Evolutionary conservation across 352 stramenopile species (phyloP).

Genomic region (Peronospora tabacina): DNA sequence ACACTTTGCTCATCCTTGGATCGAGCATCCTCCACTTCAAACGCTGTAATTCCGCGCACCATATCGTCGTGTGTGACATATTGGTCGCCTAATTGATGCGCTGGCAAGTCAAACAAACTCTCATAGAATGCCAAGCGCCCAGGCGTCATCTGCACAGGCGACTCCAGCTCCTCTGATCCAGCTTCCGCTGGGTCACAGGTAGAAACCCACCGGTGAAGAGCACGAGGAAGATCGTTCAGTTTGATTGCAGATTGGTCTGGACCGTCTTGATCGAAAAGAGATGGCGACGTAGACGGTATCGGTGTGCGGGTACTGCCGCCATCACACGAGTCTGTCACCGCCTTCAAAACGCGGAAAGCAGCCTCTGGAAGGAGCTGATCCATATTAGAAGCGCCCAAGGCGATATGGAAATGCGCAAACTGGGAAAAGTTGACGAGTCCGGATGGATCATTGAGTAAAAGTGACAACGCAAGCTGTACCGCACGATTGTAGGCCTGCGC

Average conservation of each 20-base stretch:
- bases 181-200: constrained; percentile 11
- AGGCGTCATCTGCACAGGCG: constrained; percentile 10
- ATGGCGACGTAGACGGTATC: constrained; percentile 1
- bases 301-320: constrained; percentile 7
- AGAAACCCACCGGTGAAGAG: constrained; percentile 38
- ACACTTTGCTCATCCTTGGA: constrained; percentile 16
- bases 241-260: constrained; percentile 39
- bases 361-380: constrained; percentile 72
- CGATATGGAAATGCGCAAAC: constrained; percentile 86
- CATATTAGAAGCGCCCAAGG: constrained; percentile 51
- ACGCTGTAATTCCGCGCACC: constrained; percentile 41
- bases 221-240: constrained; percentile 36
- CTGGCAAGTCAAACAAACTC: constrained; percentile 44
- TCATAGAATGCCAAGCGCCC: constrained; percentile 32
- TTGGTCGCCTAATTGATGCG: constrained; percentile 29
- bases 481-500: constrained; percentile 41
- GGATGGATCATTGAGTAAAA: constrained; percentile 67
- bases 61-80: constrained; percentile 67
- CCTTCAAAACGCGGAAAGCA: constrained; percentile 66
- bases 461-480: constrained; percentile 46
- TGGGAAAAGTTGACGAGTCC: constrained; percentile 83
- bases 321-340: constrained; percentile 26
- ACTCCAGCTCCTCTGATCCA: constrained; percentile 5
- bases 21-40: constrained; percentile 23
- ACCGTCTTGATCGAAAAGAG: constrained; percentile 8